Evolutionary conservation across 2,329 filamentous ascomycete genomes (phyloP).

Genomic region (Verticillium nonalfalfae): DNA sequence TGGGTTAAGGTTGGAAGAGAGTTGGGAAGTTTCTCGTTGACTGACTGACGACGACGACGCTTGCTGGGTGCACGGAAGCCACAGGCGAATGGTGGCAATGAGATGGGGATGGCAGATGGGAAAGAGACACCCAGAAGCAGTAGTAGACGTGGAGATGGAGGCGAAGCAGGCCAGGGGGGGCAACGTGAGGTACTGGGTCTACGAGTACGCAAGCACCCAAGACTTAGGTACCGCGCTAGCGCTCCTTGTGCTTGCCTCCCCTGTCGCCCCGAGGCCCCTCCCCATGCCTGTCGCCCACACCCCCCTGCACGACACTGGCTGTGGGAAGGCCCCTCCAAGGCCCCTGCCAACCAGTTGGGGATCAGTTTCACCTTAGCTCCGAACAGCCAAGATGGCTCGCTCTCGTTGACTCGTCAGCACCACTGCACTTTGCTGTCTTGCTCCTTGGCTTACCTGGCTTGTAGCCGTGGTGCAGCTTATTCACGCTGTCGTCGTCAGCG

Average conservation of each 20-base stretch:
- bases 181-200: neutral
- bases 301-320: neutral
- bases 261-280: neutral
- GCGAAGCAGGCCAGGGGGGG: neutral
- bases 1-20: neutral
- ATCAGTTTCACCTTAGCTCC: neutral
- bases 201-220: neutral
- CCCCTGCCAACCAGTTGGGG: neutral
- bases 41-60: neutral
- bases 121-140: neutral
- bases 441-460: neutral
- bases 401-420: neutral
- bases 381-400: neutral
- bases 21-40: neutral
- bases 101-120: neutral
- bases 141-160: neutral
- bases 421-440: neutral
- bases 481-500: neutral
- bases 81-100: neutral
- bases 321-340: neutral
- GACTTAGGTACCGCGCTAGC: neutral
- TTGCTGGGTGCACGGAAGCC: neutral
- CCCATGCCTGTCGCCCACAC: neutral
- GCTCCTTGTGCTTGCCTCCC: neutral
- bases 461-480: neutral